Conservation (phyloP, 2,329 filamentous ascomycete genomes). For the Colletotrichum agaves region DNA sequence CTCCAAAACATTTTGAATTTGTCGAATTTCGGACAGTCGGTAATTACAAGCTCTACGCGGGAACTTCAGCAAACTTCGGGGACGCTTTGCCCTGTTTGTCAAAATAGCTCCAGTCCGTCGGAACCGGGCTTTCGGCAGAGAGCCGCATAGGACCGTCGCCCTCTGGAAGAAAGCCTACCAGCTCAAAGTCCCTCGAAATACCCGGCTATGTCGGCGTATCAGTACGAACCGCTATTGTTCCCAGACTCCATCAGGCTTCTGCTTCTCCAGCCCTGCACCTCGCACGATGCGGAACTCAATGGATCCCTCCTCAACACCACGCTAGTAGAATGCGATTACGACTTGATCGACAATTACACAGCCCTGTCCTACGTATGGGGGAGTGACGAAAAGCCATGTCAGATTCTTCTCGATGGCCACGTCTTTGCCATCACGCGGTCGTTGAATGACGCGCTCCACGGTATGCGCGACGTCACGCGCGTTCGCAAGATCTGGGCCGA, state of each 20-base stretch:
- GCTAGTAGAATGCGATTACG: conserved; percentile 1
- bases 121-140: not conserved
- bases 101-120: conserved; percentile 11
- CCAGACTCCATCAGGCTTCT: not conserved
- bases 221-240: conserved; percentile 22
- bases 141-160: conserved; percentile 6
- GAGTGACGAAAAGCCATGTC: conserved; percentile 15
- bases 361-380: conserved; percentile 45
- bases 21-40: not conserved
- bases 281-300: conserved; percentile 11
- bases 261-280: conserved; percentile 7
- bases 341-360: conserved; percentile 26
- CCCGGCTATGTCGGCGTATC: conserved; percentile 15
- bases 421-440: conserved; percentile 13
- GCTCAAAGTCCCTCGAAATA: not conserved
- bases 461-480: conserved; percentile 51
- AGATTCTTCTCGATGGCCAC: conserved; percentile 36
- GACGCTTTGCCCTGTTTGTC: not conserved
- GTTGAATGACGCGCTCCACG: conserved; percentile 45
- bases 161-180: not conserved
- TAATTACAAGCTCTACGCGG: not conserved
- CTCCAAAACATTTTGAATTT: not conserved
- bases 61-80: conserved; percentile 22
- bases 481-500: conserved; percentile 43
- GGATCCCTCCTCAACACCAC: conserved; percentile 30